Evolutionary conservation across 2,329 filamentous ascomycete species (phyloP).

Genomic region (Verruconis gallopava): DNA sequence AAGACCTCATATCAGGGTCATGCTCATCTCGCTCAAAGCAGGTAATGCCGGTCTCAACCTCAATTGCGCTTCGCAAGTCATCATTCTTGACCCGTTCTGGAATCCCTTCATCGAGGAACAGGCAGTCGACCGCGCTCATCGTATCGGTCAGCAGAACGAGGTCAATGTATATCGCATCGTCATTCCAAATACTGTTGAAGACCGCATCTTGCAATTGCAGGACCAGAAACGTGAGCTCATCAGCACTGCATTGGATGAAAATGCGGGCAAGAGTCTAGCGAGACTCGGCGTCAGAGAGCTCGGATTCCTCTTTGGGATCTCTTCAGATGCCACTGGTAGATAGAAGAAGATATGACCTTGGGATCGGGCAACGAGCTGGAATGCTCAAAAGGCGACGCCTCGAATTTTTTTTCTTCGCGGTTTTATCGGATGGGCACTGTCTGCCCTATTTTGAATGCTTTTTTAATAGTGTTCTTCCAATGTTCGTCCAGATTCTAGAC

Average conservation of each 20-base stretch:
- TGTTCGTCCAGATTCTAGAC: too few relatives aligned
- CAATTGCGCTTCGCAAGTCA: constrained; percentile 68
- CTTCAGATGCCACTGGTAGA: too few relatives aligned
- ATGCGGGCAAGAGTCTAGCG: constrained; percentile 27
- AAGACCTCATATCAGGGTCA: constrained; percentile 46
- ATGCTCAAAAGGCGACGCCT: too few relatives aligned
- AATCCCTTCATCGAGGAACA: constrained; percentile 90
- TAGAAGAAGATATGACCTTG: too few relatives aligned
- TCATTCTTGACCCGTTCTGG: constrained; percentile 90
- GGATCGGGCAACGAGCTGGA: too few relatives aligned
- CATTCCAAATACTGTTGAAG: constrained; percentile 68
- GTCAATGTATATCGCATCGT: constrained; percentile 74
- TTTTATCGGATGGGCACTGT: too few relatives aligned
- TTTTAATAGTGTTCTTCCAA: too few relatives aligned
- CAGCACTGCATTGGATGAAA: constrained; percentile 67
- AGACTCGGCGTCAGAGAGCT: constrained; percentile 6
- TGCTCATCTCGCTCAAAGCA: constrained; percentile 68
- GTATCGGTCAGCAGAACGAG: constrained; percentile 63
- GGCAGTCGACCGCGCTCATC: constrained; percentile 78
- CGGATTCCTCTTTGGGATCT: constrained; percentile 9
- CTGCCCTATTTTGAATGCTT: too few relatives aligned
- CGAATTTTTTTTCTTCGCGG: too few relatives aligned
- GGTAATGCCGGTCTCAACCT: constrained; percentile 81
- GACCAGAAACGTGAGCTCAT: constrained; percentile 67
- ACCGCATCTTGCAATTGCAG: constrained; percentile 69